phyloP scores from a whole-genome alignment of 805 yeast species.

The Yarrowia bubula region DNA sequence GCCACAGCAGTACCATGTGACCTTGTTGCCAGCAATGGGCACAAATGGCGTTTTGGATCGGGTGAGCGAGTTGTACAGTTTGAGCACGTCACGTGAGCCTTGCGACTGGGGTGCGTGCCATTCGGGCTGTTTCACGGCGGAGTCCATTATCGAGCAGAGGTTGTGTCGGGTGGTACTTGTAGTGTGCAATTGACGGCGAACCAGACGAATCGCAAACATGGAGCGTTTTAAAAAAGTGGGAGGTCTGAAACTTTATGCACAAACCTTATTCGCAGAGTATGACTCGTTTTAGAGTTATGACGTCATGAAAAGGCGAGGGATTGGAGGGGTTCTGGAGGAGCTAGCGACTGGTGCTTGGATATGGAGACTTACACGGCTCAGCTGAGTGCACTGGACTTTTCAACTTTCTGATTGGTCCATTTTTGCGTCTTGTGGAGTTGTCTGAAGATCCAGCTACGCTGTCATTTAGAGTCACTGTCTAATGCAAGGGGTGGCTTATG shows the following conservation, averaged over 20 bases:
- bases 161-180: not conserved
- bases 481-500: not conserved
- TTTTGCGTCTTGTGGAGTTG: no score
- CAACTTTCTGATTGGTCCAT: no score
- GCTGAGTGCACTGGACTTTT: not conserved
- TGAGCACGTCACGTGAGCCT: slow-evolving; percentile 47
- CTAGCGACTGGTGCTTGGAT: not conserved
- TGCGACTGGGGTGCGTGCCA: slow-evolving; percentile 42
- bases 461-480: not conserved
- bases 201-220: slow-evolving; percentile 23
- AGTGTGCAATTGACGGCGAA: not conserved
- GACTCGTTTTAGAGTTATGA: slow-evolving; percentile 9
- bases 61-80: slow-evolving; percentile 79
- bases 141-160: slow-evolving; percentile 24
- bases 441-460: no score
- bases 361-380: not conserved
- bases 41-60: slow-evolving; percentile 72
- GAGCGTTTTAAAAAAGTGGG: slow-evolving; percentile 3
- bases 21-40: slow-evolving; percentile 59
- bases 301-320: not conserved
- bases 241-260: not conserved
- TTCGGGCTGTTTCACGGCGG: slow-evolving; percentile 36
- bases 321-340: not conserved
- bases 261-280: not conserved
- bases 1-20: slow-evolving; percentile 97